These are phyloP conservation scores for Aegle marmelos DNA, from an alignment of 345 rosid genomes.

Conservation along the genomic window DNA sequence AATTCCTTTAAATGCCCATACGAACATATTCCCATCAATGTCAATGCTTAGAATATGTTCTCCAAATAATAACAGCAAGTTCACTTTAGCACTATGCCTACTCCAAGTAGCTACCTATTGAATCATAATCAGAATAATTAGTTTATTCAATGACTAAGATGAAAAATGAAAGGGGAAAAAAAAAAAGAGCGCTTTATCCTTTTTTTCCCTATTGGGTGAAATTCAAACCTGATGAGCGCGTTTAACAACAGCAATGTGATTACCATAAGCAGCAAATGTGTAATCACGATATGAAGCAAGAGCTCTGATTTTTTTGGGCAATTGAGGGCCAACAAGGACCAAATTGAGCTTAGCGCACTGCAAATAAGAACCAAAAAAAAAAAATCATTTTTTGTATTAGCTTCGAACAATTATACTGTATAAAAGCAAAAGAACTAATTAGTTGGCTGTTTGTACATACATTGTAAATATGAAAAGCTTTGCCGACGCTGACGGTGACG, in stretches of 20 bases:
- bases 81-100: constrained; percentile 73
- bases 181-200: background rate
- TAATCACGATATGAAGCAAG: constrained; percentile 78
- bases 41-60: constrained; percentile 79
- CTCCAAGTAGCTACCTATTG: constrained; percentile 84
- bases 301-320: constrained; percentile 87
- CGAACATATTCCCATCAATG: constrained; percentile 61
- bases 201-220: background rate
- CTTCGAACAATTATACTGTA: background rate
- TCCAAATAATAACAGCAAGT: constrained; percentile 72
- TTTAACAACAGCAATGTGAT: constrained; percentile 67
- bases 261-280: constrained; percentile 82
- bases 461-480: constrained; percentile 89
- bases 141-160: background rate
- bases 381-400: background rate
- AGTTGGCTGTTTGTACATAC: constrained; percentile 17
- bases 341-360: constrained; percentile 88
- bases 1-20: constrained; percentile 82
- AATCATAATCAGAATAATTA: constrained; percentile 1
- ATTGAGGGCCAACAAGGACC: constrained; percentile 79
- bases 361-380: constrained; percentile 13
- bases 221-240: constrained; percentile 74
- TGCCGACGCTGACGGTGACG: constrained; percentile 86
- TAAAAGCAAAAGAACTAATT: background rate
- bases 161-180: background rate